Percentiles rank a stretch among this genome's conserved stretches.
phyloP scores from a whole-genome alignment of 2,329 filamentous ascomycete genomes.

The Colletotrichum caudatum region DNA sequence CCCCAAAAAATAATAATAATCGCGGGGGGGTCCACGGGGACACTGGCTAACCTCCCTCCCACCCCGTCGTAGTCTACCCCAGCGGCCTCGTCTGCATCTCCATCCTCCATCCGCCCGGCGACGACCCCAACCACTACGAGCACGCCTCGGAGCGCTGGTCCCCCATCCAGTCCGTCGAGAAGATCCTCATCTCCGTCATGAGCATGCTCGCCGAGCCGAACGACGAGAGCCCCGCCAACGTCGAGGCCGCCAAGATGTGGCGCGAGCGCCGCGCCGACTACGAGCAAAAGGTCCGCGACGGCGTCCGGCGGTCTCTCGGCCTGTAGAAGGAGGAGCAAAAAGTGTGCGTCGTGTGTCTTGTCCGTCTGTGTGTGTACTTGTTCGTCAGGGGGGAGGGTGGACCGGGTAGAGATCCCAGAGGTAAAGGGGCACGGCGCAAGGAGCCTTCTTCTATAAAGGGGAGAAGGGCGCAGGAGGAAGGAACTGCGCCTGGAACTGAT shows the following conservation, averaged over 20 bases:
- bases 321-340: constrained; percentile 59
- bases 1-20: too few species aligned
- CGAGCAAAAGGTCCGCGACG: constrained; percentile 85
- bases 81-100: constrained; percentile 96
- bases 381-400: neutral
- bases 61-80: constrained; percentile 77
- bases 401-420: neutral
- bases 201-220: constrained; percentile 98
- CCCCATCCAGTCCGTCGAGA: constrained; percentile 96
- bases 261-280: constrained; percentile 85
- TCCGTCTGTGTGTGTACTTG: neutral
- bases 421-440: neutral
- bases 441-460: neutral
- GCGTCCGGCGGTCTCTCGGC: constrained; percentile 83
- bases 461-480: neutral
- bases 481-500: neutral
- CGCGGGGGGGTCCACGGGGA: too few species aligned
- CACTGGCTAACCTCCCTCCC: constrained; percentile 10
- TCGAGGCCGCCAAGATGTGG: constrained; percentile 98
- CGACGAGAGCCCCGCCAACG: constrained; percentile 95
- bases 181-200: constrained; percentile 97
- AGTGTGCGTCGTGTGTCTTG: too few species aligned
- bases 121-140: constrained; percentile 99
- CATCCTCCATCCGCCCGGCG: constrained; percentile 95
- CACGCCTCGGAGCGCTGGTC: constrained; percentile 96